Conservation (phyloP, 305 asterid species). For the Solanum hybrid region DNA sequence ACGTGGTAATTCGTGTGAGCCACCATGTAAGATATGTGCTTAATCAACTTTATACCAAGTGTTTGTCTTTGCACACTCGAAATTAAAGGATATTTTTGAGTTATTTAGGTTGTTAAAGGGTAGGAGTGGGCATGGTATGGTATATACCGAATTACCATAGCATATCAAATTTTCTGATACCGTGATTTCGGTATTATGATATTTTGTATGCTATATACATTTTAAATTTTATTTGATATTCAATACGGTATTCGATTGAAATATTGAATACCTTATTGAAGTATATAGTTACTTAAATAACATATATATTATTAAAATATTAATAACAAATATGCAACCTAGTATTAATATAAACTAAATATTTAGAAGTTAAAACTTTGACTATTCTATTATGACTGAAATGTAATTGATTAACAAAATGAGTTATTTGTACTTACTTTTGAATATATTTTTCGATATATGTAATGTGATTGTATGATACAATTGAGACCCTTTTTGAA, state of each 20-base stretch:
- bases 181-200: not conserved
- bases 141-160: not conserved
- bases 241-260: not conserved
- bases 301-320: not conserved
- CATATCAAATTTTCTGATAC: not conserved
- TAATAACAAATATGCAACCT: not conserved
- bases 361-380: not conserved
- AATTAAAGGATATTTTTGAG: not conserved
- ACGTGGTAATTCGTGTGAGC: not conserved
- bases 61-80: not conserved
- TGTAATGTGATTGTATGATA: too few relatives aligned
- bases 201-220: too few relatives aligned
- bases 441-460: not conserved
- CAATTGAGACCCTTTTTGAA: not conserved
- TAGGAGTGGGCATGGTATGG: not conserved
- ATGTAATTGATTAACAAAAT: not conserved
- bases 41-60: not conserved
- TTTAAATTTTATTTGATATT: not conserved
- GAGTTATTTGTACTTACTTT: not conserved
- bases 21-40: not conserved
- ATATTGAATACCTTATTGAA: not conserved
- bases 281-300: not conserved
- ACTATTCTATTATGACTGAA: not conserved
- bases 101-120: not conserved
- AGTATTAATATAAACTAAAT: too few relatives aligned